These are phyloP conservation scores for Glycyrrhiza uralensis DNA, from an alignment of 306 rosid genomes.

Conservation along the genomic window DNA sequence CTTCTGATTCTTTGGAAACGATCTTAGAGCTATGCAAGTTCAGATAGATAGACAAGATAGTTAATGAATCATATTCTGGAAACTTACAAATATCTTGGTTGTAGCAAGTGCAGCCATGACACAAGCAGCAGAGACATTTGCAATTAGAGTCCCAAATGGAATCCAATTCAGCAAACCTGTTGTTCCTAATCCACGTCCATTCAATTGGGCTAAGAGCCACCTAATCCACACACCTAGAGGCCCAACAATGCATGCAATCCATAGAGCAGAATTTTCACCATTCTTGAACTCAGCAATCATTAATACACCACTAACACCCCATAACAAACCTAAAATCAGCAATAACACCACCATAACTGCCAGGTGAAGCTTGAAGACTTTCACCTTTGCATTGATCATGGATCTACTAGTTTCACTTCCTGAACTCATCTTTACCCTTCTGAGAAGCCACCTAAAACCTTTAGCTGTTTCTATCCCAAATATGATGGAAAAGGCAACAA, in stretches of 20 bases:
- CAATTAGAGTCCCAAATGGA: slow-evolving; percentile 73
- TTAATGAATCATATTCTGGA: neutral
- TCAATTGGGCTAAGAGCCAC: slow-evolving; percentile 70
- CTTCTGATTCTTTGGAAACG: neutral
- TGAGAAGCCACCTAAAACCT: slow-evolving; percentile 55
- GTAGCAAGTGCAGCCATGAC: slow-evolving; percentile 64
- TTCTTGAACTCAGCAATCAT: slow-evolving; percentile 37
- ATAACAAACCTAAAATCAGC: slow-evolving; percentile 44
- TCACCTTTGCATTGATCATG: slow-evolving; percentile 32
- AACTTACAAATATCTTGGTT: slow-evolving; percentile 45
- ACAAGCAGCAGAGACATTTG: slow-evolving; percentile 68
- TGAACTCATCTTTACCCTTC: slow-evolving; percentile 9
- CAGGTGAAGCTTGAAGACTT: slow-evolving; percentile 32
- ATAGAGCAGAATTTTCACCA: slow-evolving; percentile 38
- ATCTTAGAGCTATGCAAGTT: neutral
- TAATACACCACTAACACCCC: slow-evolving; percentile 41
- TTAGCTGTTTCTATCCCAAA: slow-evolving; percentile 69
- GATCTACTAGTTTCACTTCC: slow-evolving; percentile 16
- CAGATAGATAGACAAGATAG: neutral
- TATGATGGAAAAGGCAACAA: slow-evolving; percentile 56
- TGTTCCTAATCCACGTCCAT: slow-evolving; percentile 66
- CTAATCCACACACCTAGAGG: slow-evolving; percentile 80
- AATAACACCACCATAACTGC: slow-evolving; percentile 34
- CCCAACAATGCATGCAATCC: slow-evolving; percentile 77
- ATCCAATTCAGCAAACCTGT: slow-evolving; percentile 50